Evolutionary conservation across 2,329 filamentous ascomycete species (phyloP), one percentile per base, ranked within the genome.

Genomic region (Neocucurbitaria cava): DNA sequence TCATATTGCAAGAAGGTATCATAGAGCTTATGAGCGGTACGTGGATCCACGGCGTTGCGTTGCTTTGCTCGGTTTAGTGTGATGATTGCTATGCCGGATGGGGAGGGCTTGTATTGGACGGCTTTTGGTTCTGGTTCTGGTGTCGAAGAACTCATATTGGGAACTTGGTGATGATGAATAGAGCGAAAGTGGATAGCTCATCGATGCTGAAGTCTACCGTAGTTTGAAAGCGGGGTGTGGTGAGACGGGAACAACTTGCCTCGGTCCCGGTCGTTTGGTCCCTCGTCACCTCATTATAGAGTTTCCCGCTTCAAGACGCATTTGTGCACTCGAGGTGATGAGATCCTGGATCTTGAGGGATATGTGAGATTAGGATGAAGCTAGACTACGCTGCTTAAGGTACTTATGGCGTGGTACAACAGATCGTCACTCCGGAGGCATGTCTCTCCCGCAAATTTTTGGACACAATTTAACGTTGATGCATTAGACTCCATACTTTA

Each of bases 1-100:
- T 86, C 83, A 54, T 85, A 86, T 6, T 62, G 62, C 1, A 78
- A 62, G 60, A 86, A 78, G 5, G 82, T 80, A 0, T 75, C 63
- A 23, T 80, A 79, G 5, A 87, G 77, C 31, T 78, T 77, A 26
- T 70, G 70, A 2, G 78, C 83, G 3, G 83, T 84, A 1, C 74
- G 53, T 1, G 74, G 68, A 58, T 86, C 77, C 36, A 86, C 77
- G 11, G 83, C 84, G 62, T 86, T 86, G 46, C 79, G 78, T 21
- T 78, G 75, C 11, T 79, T 68, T 0, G 75, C 74, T n/a, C 83
- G 79, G 67, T 83, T 80, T 58, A 86, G 78, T n/a, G 80, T 78
- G 51, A 86, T 82, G n/a, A 77, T 81, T 0, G 82, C 82, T 61
- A 86, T 83, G 42, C 82, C 82, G 15, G 45, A 42, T 20, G 57